Evolutionary conservation across 176 grass and related monocot genomes (phyloP), one percentile per base, ranked within the genome.

Genomic region (Elymus sibiricus): DNA sequence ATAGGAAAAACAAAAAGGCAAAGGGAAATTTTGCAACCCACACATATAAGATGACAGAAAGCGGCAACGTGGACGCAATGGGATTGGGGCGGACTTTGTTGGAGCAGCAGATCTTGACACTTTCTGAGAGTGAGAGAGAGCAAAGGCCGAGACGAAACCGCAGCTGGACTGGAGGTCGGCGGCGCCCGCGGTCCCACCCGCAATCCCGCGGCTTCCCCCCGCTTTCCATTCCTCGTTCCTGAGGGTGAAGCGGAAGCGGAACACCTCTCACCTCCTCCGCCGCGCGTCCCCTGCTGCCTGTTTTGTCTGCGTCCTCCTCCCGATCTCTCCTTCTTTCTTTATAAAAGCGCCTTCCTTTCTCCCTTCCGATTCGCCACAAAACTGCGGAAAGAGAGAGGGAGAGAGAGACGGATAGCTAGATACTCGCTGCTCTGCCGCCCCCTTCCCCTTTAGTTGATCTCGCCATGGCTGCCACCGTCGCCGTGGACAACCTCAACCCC

Each of bases 401-500:
- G 25, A 21, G 5, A 43, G 11, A 32, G 79, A 81, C 5, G 26
- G 39, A 43, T 0, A 80, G 26, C 26, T 12, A 24, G 78, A 49
- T 32, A 19, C 26, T 21, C 5, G 60, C 60, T 65, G 77, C 53
- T 58, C 49, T 53, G 49, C 47, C 46, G 60, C 16, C 19, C 22
- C 13, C 71, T 38, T 24, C 32, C 1, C 29, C 29, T 29, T 29
- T 72, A 66, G 26, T 79, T 78, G 76, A 38, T 55, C 26, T 63
- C 39, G 84, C 64, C 79, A 90, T 90, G 88, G 84, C 88, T 24
- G 39, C 88, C 55, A 55, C 19, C 79, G 32, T 86, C 79, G 73
- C 88, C 79, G 88, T 90, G 72, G 88, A 90, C 39, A 86, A 86
- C 84, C 65, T 90, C 24, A 90, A 90, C 84, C 88, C 88, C 53